Conservation (phyloP, 768 basidiomycete genomes). For the Paxillus ammoniavirescens region DNA sequence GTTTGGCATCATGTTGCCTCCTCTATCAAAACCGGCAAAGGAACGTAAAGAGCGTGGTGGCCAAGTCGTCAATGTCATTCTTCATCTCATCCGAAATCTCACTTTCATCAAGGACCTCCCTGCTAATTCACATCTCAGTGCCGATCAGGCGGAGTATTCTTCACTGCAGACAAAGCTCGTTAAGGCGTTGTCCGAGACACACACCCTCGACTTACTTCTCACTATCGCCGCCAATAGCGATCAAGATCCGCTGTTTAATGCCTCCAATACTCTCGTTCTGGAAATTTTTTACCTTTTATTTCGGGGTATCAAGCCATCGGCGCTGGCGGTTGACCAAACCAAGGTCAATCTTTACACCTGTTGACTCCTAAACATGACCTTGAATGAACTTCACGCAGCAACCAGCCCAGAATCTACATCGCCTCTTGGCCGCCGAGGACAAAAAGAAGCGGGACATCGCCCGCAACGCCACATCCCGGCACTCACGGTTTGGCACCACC, state of each 20-base stretch:
- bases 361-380: conserved; percentile 1
- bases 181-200: conserved; percentile 63
- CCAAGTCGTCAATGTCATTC: conserved; percentile 82
- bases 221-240: conserved; percentile 81
- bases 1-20: conserved; percentile 74
- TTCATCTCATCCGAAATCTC: conserved; percentile 92
- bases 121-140: conserved; percentile 63
- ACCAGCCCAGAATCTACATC: conserved; percentile 64
- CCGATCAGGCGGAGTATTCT: conserved; percentile 78
- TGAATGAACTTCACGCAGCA: conserved; percentile 44
- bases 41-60: conserved; percentile 79
- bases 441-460: conserved; percentile 56
- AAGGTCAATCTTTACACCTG: conserved; percentile 44
- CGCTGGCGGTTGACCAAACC: conserved; percentile 56
- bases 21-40: conserved; percentile 64
- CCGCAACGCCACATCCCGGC: conserved; percentile 66
- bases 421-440: conserved; percentile 77
- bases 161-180: conserved; percentile 78
- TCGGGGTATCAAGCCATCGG: conserved; percentile 69
- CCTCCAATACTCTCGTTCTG: conserved; percentile 86
- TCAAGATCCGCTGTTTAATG: conserved; percentile 75
- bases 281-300: conserved; percentile 93
- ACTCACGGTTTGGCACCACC: conserved; percentile 96
- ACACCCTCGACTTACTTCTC: conserved; percentile 74
- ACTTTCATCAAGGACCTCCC: conserved; percentile 89